Base-by-base conservation (phyloP, 805 yeast genomes). In the Saccharomycopsis schoenii region DNA sequence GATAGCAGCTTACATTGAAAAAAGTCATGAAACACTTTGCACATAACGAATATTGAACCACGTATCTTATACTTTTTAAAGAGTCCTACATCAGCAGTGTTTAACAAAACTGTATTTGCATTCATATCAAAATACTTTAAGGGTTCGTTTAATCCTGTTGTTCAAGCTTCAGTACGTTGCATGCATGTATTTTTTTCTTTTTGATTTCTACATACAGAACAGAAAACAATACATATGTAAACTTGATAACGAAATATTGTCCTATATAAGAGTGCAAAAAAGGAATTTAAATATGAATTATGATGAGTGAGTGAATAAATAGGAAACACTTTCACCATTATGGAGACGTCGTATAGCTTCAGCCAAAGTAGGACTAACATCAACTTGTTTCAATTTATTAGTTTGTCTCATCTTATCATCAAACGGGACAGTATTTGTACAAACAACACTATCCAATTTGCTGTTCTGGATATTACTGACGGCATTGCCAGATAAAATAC, bases 271-370 rank as follows among this genome's bases (percentile, higher is more conserved):
- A 29, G n/a, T 6, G 34, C 34, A 9, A 37, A 37, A 37, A 37
- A 37, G 4, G 15, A 12, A 11, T 37, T 37, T 37, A 12, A 37
- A 37, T 37, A 37, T 37, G 3, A 37, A 37, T 37, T 25, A 47
- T 47, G 88, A 87, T 47, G 86, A 86, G 72, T 85, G 80, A 67
- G 83, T 85, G 74, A 88, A 88, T 65, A 88, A 76, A 73, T 85
- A 88, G 11, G 91, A 85, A 61, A 88, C 84, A 73, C 92, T 85
- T 75, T 88, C 96, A 74, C 96, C 96, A 68, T 88, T 86, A 73
- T 88, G 96, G 71, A 88, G 79, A 74, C 96, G 83, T 76, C 96
- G 83, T 63, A 88, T 83, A 64, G 91, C 85, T 73, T 88, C 96
- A 37, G 93, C 93, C 63, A 88, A 74, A 8, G 85, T 88, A 42